phyloP scores from a whole-genome alignment of 331 rosid genomes.

The Malus hybrid region DNA sequence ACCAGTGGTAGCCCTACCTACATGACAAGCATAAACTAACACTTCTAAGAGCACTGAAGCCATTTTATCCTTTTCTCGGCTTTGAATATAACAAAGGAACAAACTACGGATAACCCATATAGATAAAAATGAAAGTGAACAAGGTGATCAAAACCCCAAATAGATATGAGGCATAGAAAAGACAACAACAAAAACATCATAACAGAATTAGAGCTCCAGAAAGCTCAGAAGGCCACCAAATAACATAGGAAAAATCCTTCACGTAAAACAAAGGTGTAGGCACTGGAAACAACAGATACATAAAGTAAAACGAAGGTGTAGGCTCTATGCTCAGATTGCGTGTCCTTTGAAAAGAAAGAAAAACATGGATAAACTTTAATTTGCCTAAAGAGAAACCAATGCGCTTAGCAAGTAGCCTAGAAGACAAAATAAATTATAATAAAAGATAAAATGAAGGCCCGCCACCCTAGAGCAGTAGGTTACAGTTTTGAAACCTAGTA shows the following conservation, averaged over 20 bases:
- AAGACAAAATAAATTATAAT: neutral
- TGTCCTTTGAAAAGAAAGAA: neutral
- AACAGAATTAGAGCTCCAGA: neutral
- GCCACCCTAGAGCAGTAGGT: too few relatives aligned
- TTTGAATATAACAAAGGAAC: neutral
- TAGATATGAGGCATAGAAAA: neutral
- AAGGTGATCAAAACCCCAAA: neutral
- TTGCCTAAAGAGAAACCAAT: neutral
- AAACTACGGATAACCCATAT: neutral
- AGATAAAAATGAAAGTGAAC: neutral
- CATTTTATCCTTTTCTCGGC: neutral
- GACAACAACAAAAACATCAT: neutral
- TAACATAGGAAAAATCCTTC: neutral
- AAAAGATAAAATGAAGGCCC: too few relatives aligned
- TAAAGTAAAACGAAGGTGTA: neutral
- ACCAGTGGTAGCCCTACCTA: slow-evolving; percentile 95
- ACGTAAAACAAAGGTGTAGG: neutral
- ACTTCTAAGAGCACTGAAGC: slow-evolving; percentile 4
- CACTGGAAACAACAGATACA: neutral
- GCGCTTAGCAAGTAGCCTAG: neutral
- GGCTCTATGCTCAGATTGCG: neutral
- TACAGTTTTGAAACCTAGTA: too few relatives aligned
- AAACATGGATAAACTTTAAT: neutral
- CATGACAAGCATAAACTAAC: slow-evolving; percentile 11
- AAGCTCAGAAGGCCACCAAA: neutral